Evolutionary conservation across 202 grass and related monocot genomes (phyloP).

Genomic region (Zoysia matrella): DNA sequence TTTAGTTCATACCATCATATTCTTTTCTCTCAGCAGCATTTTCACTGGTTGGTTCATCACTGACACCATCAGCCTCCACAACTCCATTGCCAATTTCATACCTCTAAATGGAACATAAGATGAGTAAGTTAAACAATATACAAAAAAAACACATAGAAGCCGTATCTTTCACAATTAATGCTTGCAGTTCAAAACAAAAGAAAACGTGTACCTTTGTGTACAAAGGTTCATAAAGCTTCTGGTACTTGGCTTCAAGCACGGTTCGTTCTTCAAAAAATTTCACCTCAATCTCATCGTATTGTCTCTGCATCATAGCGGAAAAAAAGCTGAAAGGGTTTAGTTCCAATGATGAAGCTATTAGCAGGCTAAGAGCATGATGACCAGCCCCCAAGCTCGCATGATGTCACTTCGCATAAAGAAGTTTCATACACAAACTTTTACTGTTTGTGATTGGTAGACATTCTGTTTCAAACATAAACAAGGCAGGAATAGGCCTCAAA

Average conservation of each 20-base stretch:
- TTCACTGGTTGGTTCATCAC: conserved; percentile 22
- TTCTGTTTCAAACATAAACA: neutral
- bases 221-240: conserved; percentile 90
- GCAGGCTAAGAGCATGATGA: neutral
- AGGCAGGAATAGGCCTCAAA: neutral
- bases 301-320: conserved; percentile 47
- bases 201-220: conserved; percentile 65
- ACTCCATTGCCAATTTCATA: conserved; percentile 92
- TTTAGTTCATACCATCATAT: conserved; percentile 48
- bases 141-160: neutral
- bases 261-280: conserved; percentile 92
- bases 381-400: neutral
- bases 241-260: conserved; percentile 90
- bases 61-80: conserved; percentile 67
- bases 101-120: conserved; percentile 48
- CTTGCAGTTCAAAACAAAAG: neutral
- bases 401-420: neutral
- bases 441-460: neutral
- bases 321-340: neutral
- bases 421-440: neutral
- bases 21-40: conserved; percentile 56
- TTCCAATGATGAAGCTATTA: neutral
- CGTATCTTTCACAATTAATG: neutral
- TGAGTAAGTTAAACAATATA: neutral
- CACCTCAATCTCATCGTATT: conserved; percentile 83